Conservation (phyloP, 176 grass and related monocot genomes). For the Melocanna baccifera region DNA sequence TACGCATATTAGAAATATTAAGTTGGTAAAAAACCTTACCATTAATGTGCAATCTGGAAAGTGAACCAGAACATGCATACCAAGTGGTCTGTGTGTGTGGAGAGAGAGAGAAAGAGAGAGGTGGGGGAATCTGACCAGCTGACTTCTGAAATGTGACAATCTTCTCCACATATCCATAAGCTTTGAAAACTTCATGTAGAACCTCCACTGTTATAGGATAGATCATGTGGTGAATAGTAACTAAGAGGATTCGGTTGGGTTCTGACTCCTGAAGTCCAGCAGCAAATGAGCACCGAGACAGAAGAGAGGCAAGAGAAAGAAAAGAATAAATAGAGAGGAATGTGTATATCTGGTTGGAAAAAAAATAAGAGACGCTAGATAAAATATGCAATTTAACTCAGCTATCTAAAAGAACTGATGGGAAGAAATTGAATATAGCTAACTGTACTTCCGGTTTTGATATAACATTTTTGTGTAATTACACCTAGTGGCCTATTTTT, state of each 20-base stretch:
- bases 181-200: constrained; percentile 98
- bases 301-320: constrained; percentile 44
- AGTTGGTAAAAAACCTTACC: constrained; percentile 15
- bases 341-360: constrained; percentile 43
- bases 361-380: constrained; percentile 45
- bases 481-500: background rate
- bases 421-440: constrained; percentile 30
- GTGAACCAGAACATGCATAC: constrained; percentile 35
- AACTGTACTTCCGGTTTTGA: constrained; percentile 20
- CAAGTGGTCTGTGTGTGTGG: background rate
- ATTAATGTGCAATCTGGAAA: constrained; percentile 4
- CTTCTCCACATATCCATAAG: constrained; percentile 97
- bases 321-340: constrained; percentile 67
- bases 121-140: constrained; percentile 67
- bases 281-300: constrained; percentile 42
- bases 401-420: constrained; percentile 27
- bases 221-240: constrained; percentile 97
- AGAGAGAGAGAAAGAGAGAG: constrained; percentile 31
- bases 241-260: constrained; percentile 99
- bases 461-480: background rate
- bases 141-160: constrained; percentile 99
- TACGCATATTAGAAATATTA: constrained; percentile 12
- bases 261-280: constrained; percentile 77
- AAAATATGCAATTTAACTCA: constrained; percentile 40
- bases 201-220: constrained; percentile 99